phyloP scores from a whole-genome alignment of 2,329 filamentous ascomycete species.

The Aquanectria penicillioides region DNA sequence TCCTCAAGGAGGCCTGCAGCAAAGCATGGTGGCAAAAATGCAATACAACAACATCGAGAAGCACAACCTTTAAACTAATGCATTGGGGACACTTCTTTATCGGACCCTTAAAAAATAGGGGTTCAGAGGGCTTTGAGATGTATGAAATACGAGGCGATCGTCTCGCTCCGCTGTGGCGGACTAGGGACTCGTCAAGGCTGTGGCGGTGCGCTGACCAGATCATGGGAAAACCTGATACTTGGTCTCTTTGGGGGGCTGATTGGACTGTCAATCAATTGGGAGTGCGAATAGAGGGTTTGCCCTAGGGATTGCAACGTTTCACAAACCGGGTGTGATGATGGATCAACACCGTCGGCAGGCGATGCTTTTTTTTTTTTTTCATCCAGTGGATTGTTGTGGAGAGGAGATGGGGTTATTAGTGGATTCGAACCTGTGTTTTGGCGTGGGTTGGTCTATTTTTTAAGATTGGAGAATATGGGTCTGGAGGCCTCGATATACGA shows the following conservation, averaged over 20 bases:
- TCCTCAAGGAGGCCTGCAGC: no score
- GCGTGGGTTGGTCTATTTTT: no score
- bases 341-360: no score
- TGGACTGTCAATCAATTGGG: not conserved
- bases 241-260: no score
- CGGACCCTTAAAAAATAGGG: slow-evolving; percentile 25
- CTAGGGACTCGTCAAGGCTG: slow-evolving; percentile 18
- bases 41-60: slow-evolving; percentile 9
- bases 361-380: not conserved
- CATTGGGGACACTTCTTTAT: slow-evolving; percentile 9
- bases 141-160: slow-evolving; percentile 21
- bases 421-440: no score
- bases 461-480: slow-evolving; percentile 5
- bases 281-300: not conserved
- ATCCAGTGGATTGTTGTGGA: slow-evolving; percentile 16
- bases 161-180: slow-evolving; percentile 17
- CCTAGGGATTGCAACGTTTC: slow-evolving; percentile 5
- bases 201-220: slow-evolving; percentile 21
- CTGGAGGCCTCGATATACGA: not conserved
- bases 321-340: no score
- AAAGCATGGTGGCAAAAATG: slow-evolving; percentile 24
- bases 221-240: no score
- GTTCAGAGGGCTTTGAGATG: not conserved
- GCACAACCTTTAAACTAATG: slow-evolving; percentile 12
- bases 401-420: slow-evolving; percentile 12